Conservation (phyloP, 306 rosid species). For the Vigna mungo region DNA sequence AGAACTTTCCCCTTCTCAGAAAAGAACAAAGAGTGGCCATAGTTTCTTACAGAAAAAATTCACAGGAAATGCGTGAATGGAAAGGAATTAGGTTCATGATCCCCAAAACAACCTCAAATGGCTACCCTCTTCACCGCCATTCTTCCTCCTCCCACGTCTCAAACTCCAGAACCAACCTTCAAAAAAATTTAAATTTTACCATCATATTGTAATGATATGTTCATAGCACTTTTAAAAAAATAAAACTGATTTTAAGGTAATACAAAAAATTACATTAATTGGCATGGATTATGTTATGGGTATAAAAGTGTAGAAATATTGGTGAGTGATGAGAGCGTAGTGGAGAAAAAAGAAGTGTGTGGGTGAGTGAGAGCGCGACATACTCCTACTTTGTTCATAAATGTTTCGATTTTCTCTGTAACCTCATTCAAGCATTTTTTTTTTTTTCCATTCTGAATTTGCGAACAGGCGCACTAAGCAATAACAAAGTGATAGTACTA, state of each 20-base stretch:
- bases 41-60: neutral
- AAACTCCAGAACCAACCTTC: slow-evolving; percentile 23
- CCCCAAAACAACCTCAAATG: slow-evolving; percentile 32
- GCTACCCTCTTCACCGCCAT: neutral
- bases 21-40: neutral
- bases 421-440: neutral
- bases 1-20: neutral
- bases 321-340: neutral
- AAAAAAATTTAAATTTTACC: too few species aligned
- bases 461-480: neutral
- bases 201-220: too few species aligned
- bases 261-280: too few species aligned
- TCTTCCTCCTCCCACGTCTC: slow-evolving; percentile 32
- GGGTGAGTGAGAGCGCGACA: slow-evolving; percentile 13
- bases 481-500: neutral
- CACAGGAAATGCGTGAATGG: slow-evolving; percentile 36
- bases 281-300: too few species aligned
- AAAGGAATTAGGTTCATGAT: neutral
- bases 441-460: neutral
- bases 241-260: too few species aligned
- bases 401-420: slow-evolving; percentile 36
- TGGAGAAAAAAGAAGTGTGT: slow-evolving; percentile 33
- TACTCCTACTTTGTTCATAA: slow-evolving; percentile 45
- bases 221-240: too few species aligned
- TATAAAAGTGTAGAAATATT: slow-evolving; percentile 1